Base-by-base conservation (phyloP, 2,329 filamentous ascomycete genomes). In the Graphilbum ipis-grandicollis region DNA sequence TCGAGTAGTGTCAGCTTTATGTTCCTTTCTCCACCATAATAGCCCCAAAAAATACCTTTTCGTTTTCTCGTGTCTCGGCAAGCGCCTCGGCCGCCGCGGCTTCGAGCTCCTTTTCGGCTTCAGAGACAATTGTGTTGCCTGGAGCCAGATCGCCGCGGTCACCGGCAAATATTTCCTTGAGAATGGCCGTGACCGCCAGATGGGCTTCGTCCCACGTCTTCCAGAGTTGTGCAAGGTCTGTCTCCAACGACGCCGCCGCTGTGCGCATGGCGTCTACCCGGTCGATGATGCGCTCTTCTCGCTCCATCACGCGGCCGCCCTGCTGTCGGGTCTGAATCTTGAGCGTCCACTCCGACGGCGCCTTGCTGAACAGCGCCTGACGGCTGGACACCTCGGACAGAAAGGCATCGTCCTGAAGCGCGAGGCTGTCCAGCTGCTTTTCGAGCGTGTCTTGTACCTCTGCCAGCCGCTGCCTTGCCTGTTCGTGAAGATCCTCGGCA, bases 201-300 rank as follows among this genome's bases (percentile, higher is more conserved):
- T 62, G 60, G 9, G 59, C 56, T 17, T 43, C 40, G 21, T 38
- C 62, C 56, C 40, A 63, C 49, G 47, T 41, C 5, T 38, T 21
- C 48, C 46, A 49, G 5, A 47, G 35, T 8, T 19, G 30, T 6
- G 28, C 34, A 5, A 47, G 38, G 7, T 47, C 43, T 2, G 6
- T 28, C 36, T 46, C 42, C 5, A 50, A 31, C 9, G 38, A 10
- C 6, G 31, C 34, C 0, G 41, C 38, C 12, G 36, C 35, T 3
- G 33, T 26, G 3, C 38, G 36, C 17, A 46, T 41, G 4, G 23
- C 26, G 5, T 30, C 31, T 10, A 49, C 31, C 9, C 40, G 38
- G 17, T 43, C 38, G 19, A 34, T 37, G 13, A 46, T 33, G 3
- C 38, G 35, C 15, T 43, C 41, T 4, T 45, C 36, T 10, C 39